Base-by-base conservation (phyloP, 345 rosid species). In the Balakata baccata region DNA sequence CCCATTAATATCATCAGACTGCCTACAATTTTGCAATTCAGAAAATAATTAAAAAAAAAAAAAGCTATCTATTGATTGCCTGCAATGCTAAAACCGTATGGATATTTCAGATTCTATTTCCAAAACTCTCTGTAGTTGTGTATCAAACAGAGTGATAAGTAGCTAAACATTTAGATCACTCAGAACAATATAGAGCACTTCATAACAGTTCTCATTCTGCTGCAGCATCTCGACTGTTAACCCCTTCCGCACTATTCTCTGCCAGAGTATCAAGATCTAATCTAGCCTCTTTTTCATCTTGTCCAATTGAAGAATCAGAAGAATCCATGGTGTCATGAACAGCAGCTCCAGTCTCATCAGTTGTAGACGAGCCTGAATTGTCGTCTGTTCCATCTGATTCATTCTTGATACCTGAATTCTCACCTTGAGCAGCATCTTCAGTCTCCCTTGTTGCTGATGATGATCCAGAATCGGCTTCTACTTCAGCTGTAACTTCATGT, bases 241-340 rank as follows among this genome's bases (percentile, higher is more conserved):
- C 66, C 51, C 75, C 84, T 69, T 77, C 84, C 45, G 76, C 65
- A 75, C 75, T 68, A 65, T 71, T 73, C 77, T 86, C 88, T 47
- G 92, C 87, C 57, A 90, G 74, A 7, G 87, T 84, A 50, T 71
- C 81, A 76, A 84, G 78, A 82, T 90, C 88, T 14, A 80, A 77
- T 67, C 68, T 86, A 47, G 82, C 81, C 53, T 84, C 86, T 66
- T 52, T 84, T 81, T 84, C 89, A 29, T 85, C 88, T 65, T 81
- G 83, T 37, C 80, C 70, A 51, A 84, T 52, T 17, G 75, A 66
- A 29, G 76, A 78, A 75, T 85, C 89, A 0, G 84, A 74, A 73
- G 82, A 64, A 58, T 86, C 84, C 22, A 80, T 70, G 49, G 70
- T 77, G 45, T 78, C 83, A 4, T 74, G 83, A 39, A 68, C 69